These are phyloP conservation scores for Obelidium mucronatum DNA, from an alignment of 192 early-diverging fungal genomes.

Conservation along the genomic window DNA sequence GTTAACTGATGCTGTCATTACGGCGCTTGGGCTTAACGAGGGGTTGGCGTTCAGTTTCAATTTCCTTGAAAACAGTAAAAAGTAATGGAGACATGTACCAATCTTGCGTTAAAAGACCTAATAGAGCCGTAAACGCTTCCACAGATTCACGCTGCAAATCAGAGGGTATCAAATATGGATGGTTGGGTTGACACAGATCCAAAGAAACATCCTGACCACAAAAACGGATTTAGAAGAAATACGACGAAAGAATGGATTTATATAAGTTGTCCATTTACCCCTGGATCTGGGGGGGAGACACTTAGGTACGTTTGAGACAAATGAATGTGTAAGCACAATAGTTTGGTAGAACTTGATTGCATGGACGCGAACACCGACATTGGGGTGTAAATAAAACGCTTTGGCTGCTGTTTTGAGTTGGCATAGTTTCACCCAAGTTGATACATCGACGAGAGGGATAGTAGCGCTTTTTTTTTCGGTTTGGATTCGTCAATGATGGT, in stretches of 20 bases:
- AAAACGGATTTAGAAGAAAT: neutral
- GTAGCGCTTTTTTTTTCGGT: slow-evolving; percentile 5
- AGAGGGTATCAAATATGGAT: slow-evolving; percentile 41
- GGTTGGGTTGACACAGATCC: slow-evolving; percentile 38
- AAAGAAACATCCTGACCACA: slow-evolving; percentile 42
- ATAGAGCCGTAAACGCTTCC: slow-evolving; percentile 33
- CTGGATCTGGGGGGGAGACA: no score
- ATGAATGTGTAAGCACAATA: slow-evolving; percentile 10
- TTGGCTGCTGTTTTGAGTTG: slow-evolving; percentile 1
- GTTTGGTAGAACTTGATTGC: slow-evolving; percentile 28
- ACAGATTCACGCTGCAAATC: slow-evolving; percentile 45
- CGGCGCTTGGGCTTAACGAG: slow-evolving; percentile 44
- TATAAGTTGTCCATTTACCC: no score
- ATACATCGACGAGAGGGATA: slow-evolving; percentile 12
- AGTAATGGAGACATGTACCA: slow-evolving; percentile 22
- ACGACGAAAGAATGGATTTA: neutral
- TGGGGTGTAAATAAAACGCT: neutral
- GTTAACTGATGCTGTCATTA: slow-evolving; percentile 50
- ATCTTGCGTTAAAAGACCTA: slow-evolving; percentile 14
- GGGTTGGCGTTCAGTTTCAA: no score
- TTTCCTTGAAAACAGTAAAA: slow-evolving; percentile 5
- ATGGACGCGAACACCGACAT: neutral
- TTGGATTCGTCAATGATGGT: no score
- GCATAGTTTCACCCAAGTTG: slow-evolving; percentile 19
- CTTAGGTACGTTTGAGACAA: neutral